phyloP scores from a whole-genome alignment of 768 basidiomycete genomes.

The Steccherinum ochraceum region DNA sequence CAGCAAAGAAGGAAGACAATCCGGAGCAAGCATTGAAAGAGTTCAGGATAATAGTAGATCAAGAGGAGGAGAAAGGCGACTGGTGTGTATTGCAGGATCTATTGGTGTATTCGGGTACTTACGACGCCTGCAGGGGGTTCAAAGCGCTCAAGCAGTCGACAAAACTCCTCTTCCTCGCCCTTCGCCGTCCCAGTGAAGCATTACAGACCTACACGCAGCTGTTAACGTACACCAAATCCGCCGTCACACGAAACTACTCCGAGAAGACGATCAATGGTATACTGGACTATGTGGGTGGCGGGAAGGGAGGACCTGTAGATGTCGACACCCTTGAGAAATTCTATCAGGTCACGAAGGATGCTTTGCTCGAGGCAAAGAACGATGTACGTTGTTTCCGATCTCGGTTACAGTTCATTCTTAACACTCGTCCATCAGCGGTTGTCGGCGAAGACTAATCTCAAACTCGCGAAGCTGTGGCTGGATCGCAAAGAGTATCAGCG shows the following conservation, averaged over 20 bases:
- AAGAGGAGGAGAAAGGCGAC: conserved; percentile 90
- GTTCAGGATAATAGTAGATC: conserved; percentile 81
- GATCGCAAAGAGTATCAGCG: conserved; percentile 89
- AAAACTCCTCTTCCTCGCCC: conserved; percentile 79
- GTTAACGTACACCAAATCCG: conserved; percentile 90
- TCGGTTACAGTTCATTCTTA: neutral
- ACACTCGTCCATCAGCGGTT: conserved; percentile 51
- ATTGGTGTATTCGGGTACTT: conserved; percentile 1
- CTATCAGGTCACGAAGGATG: conserved; percentile 89
- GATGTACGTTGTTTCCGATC: conserved; percentile 51
- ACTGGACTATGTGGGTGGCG: conserved; percentile 93
- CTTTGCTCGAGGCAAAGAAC: conserved; percentile 91
- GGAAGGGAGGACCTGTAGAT: conserved; percentile 69
- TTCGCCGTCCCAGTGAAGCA: conserved; percentile 79
- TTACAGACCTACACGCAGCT: conserved; percentile 80
- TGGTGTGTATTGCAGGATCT: conserved; percentile 49
- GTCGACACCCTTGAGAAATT: conserved; percentile 90
- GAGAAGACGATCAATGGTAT: conserved; percentile 99
- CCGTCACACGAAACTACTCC: conserved; percentile 91
- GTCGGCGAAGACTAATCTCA: conserved; percentile 93
- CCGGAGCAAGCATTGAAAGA: conserved; percentile 89
- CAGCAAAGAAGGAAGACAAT: conserved; percentile 91
- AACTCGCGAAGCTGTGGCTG: conserved; percentile 95
- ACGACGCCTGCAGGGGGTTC: conserved; percentile 71
- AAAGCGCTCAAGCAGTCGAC: conserved; percentile 98